Evolutionary conservation across 2,329 filamentous ascomycete species (phyloP).

Genomic region (Gnomoniopsis sp.): DNA sequence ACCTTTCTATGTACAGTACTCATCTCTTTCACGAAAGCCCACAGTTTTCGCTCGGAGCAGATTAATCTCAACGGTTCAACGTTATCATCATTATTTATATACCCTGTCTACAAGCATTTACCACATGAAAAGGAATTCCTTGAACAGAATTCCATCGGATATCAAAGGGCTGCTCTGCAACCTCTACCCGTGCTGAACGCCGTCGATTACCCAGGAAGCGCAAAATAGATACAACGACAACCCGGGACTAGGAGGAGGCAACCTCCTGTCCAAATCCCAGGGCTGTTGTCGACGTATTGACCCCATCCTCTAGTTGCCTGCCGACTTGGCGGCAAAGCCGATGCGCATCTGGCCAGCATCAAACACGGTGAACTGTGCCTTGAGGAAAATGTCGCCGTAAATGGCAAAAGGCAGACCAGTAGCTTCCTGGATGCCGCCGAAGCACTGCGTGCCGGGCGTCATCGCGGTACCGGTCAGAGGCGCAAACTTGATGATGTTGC

Average conservation of each 20-base stretch:
- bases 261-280: neutral
- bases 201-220: neutral
- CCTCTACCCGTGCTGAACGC: neutral
- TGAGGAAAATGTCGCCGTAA: constrained; percentile 68
- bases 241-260: neutral
- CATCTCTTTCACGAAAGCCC: too few species aligned
- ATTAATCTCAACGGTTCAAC: too few species aligned
- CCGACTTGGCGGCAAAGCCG: constrained; percentile 42
- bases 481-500: constrained; percentile 43
- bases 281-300: too few species aligned
- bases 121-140: neutral
- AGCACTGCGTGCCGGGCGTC: constrained; percentile 54
- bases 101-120: too few species aligned
- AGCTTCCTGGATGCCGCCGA: constrained; percentile 62
- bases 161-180: neutral
- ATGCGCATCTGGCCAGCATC: constrained; percentile 44
- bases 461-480: constrained; percentile 45
- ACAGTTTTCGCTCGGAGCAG: too few species aligned
- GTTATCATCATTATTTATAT: neutral
- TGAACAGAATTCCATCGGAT: neutral
- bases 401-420: constrained; percentile 57
- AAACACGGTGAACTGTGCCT: constrained; percentile 66
- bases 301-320: neutral
- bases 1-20: too few species aligned
- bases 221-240: neutral